These are phyloP conservation scores for Phylloporus sp. DNA, from an alignment of 768 basidiomycete genomes.

Conservation along the genomic window DNA sequence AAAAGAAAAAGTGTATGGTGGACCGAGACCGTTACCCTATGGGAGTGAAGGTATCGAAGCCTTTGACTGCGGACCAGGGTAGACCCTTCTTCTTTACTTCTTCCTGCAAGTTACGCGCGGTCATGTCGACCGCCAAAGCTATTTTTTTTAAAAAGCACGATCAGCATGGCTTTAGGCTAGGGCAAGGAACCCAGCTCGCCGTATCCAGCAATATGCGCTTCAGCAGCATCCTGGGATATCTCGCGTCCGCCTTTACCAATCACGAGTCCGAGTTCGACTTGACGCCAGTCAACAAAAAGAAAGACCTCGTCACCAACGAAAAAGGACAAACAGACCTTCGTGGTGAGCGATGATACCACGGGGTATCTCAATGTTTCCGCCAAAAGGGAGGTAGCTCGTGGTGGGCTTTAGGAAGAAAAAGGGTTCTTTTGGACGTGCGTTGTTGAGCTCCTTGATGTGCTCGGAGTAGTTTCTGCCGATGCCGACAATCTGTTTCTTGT, in stretches of 20 bases:
- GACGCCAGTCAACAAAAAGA: background rate
- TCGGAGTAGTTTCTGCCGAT: slow-evolving; percentile 94
- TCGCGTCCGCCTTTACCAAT: slow-evolving; percentile 86
- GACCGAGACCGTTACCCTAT: slow-evolving; percentile 58
- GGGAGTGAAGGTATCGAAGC: slow-evolving; percentile 95
- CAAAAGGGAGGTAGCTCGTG: slow-evolving; percentile 73
- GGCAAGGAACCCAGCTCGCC: slow-evolving; percentile 43
- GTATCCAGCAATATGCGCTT: slow-evolving; percentile 85
- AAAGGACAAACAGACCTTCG: slow-evolving; percentile 55
- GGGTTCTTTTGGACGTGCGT: slow-evolving; percentile 81
- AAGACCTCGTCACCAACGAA: background rate
- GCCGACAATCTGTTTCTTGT: slow-evolving; percentile 67
- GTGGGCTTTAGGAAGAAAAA: slow-evolving; percentile 99
- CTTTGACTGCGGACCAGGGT: slow-evolving; percentile 97
- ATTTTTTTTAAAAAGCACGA: background rate
- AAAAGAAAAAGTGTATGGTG: background rate
- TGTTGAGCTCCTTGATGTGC: slow-evolving; percentile 89
- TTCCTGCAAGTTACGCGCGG: slow-evolving; percentile 92
- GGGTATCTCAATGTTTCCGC: slow-evolving; percentile 84
- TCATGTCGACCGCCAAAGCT: slow-evolving; percentile 96
- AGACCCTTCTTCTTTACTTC: slow-evolving; percentile 87
- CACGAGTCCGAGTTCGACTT: slow-evolving; percentile 97
- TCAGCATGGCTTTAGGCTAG: background rate
- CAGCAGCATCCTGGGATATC: slow-evolving; percentile 67
- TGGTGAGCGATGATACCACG: slow-evolving; percentile 79